Conservation (phyloP, 805 yeast genomes). For the Lipomyces yamadae region DNA sequence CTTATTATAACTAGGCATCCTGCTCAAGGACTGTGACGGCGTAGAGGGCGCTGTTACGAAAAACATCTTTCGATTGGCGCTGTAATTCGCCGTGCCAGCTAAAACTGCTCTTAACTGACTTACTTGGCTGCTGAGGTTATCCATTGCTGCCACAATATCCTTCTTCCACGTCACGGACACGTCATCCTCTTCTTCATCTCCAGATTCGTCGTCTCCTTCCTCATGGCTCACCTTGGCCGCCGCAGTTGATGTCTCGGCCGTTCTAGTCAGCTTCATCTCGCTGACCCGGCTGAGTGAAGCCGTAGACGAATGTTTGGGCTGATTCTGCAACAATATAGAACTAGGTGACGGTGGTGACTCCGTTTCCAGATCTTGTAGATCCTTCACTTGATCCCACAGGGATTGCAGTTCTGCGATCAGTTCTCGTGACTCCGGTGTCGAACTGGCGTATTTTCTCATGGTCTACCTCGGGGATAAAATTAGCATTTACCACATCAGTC, state of each 20-base stretch:
- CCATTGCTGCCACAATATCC: constrained; percentile 19
- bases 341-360: constrained; percentile 23
- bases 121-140: constrained; percentile 9
- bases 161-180: constrained; percentile 14
- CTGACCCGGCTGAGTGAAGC: constrained; percentile 13
- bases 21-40: constrained; percentile 19
- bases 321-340: neutral
- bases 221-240: constrained; percentile 5
- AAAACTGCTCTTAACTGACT: constrained; percentile 8
- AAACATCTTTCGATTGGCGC: neutral
- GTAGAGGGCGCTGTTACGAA: constrained; percentile 28
- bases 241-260: neutral
- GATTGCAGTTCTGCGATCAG: constrained; percentile 69
- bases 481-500: neutral
- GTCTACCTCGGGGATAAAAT: constrained; percentile 46
- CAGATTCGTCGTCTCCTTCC: constrained; percentile 10
- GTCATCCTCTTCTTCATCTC: constrained; percentile 22
- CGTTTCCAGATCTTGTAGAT: constrained; percentile 43
- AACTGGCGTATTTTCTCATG: constrained; percentile 70
- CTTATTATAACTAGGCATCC: constrained; percentile 5
- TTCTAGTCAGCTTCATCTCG: neutral
- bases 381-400: constrained; percentile 74
- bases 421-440: constrained; percentile 68
- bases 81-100: neutral
- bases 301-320: neutral